Evolutionary conservation across 139 green algal genomes (phyloP).

Genomic region (Deuterostichococcus epilithicus): DNA sequence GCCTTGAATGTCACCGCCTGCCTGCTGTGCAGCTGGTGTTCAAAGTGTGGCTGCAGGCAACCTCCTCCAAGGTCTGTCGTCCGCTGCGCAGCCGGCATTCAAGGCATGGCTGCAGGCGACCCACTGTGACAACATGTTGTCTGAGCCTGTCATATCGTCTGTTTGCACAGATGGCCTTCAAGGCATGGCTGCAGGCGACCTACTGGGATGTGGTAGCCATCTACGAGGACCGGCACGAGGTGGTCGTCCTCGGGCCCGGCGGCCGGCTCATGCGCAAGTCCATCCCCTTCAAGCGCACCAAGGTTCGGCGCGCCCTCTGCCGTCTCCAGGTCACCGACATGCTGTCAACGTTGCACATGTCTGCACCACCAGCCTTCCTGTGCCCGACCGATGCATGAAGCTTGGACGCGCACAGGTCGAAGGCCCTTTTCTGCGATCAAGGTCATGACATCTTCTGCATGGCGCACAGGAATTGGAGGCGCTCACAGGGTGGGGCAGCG

Average conservation of each 20-base stretch:
- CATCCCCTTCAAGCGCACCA: conserved; percentile 1
- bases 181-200: conserved; percentile 15
- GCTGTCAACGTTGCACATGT: conserved; percentile 1
- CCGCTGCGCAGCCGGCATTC: conserved; percentile 3
- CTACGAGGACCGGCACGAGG: conserved; percentile 45
- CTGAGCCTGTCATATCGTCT: no score
- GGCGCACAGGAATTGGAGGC: conserved; percentile 19
- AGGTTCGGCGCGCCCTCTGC: conserved; percentile 10
- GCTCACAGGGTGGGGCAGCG: conserved; percentile 15
- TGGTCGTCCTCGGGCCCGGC: conserved; percentile 12
- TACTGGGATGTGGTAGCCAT: conserved; percentile 32
- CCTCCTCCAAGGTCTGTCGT: no score
- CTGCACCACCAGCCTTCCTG: background rate
- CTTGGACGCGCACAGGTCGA: no score
- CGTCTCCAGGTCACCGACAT: background rate
- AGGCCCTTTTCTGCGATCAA: no score
- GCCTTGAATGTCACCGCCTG: no score
- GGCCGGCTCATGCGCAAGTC: conserved; percentile 6
- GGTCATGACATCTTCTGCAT: no score
- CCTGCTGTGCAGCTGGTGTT: no score
- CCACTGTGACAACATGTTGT: no score
- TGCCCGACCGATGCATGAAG: background rate
- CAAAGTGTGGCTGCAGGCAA: no score
- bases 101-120: conserved; percentile 15
- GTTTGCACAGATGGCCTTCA: conserved; percentile 22